Evolutionary conservation across 2,329 filamentous ascomycete species (phyloP), one percentile per base, ranked within the genome.

Genomic region (Pyrenophora teres): DNA sequence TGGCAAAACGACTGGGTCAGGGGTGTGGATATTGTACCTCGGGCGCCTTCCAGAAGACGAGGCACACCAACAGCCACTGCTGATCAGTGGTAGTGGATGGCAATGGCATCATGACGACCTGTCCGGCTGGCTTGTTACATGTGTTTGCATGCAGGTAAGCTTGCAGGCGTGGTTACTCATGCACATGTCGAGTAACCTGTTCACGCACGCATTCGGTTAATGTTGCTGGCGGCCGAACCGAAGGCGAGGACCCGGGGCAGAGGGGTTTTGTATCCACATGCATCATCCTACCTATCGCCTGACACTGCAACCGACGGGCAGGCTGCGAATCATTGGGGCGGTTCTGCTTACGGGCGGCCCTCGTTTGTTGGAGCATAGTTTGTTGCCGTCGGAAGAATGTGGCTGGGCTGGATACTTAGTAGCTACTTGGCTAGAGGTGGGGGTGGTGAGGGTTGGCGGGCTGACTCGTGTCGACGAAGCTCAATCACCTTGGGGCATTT

Each of bases 141-240:
- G 16, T 46, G 47, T 53, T 55, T 52, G 48, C 52, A 58, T 65
- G 67, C 65, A 67, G 57, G 59, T 61, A 55, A 59, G 30, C 25
- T 48, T 63, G 65, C 57, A 60, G 52, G 54, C 50, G 48, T 60
- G 25, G 58, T 60, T 65, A 57, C 64, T 62, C 62, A 61, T 59
- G 63, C 60, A 59, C 47, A 60, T 49, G 65, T 61, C 62, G 62
- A 50, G 62, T 62, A 65, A 65, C 61, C 42, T 49, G 58, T 54
- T 65, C 43, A 40, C 52, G 51, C 46, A 55, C 46, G 46, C 45
- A 46, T 40, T 46, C 62, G 65, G 64, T 45, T 61, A 62, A 53
- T 60, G 50, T 51, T 71, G 60, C 62, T 58, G 50, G 54, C 55
- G 54, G 53, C 56, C 57, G 60, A 67, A 56, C 60, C 61, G 61